phyloP scores from a whole-genome alignment of 495 filamentous ascomycete genomes.

The Penicillium arizonense region DNA sequence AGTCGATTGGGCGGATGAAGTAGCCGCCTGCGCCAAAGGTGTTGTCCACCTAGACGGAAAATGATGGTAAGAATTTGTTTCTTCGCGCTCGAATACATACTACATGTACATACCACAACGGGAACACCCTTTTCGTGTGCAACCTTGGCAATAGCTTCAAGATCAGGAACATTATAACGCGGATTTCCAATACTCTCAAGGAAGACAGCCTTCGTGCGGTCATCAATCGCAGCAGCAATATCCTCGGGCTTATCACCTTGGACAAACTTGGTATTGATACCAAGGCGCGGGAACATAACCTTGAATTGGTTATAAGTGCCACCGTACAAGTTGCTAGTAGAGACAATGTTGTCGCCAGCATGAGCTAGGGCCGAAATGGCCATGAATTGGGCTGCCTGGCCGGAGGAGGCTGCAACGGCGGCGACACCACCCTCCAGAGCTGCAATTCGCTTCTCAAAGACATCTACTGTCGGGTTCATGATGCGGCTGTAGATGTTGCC shows the following conservation, averaged over 20 bases:
- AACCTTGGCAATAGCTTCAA: constrained; percentile 78
- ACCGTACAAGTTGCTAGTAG: constrained; percentile 90
- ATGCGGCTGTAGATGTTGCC: constrained; percentile 98
- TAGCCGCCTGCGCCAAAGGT: constrained; percentile 97
- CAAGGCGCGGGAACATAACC: constrained; percentile 81
- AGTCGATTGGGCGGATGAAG: constrained; percentile 84
- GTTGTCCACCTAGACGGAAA: constrained; percentile 72
- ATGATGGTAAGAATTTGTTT: neutral
- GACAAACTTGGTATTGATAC: constrained; percentile 90
- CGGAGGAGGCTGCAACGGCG: constrained; percentile 84
- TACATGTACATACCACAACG: constrained; percentile 62
- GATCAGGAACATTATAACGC: constrained; percentile 88
- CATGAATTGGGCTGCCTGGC: constrained; percentile 95
- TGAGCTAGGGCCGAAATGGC: constrained; percentile 79
- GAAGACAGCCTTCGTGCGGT: constrained; percentile 94
- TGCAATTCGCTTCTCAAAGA: constrained; percentile 95
- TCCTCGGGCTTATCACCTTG: constrained; percentile 79
- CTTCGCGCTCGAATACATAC: neutral
- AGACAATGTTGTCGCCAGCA: constrained; percentile 91
- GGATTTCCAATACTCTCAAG: constrained; percentile 96
- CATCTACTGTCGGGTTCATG: constrained; percentile 98
- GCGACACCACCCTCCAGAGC: constrained; percentile 94
- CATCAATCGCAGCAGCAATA: constrained; percentile 84
- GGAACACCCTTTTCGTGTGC: constrained; percentile 81
- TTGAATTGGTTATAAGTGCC: constrained; percentile 99